Base-by-base conservation (phyloP, 2,329 filamentous ascomycete species). In the Huntiella decipiens region DNA sequence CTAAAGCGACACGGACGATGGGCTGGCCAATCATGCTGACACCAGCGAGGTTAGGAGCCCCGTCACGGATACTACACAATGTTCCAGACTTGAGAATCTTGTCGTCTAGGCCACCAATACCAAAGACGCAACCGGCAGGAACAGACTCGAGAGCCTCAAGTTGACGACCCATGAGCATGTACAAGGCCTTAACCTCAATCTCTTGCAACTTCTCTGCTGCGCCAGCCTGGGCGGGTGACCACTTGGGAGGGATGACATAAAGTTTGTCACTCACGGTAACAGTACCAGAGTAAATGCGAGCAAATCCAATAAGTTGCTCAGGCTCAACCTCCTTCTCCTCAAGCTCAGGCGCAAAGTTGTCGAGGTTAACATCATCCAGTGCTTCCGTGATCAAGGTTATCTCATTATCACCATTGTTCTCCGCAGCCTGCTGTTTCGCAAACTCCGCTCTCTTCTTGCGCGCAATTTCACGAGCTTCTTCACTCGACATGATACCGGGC, bases 71-170 rank as follows among this genome's bases (percentile, higher is more conserved):
- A 52, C 84, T 93, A 64, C 86, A 95, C 3, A 98, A 67, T 0
- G 91, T 98, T 10, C 87, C 91, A 1, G 86, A 92, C 60, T 98
- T 98, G 46, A 98, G 70, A n/a, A 98, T 80, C 51, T 88, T 80
- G 12, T 87, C 88, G 56, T 91, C 87, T 1, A 98, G 73, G 2
- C 91, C 91, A 31, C 80, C 85, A 46, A 98, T 91, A 17, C 91
- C 91, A 57, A 98, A 96, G 4, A 98, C 82, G 5, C 93, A 87
- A 38, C 91, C 91, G 1, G 91, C 88, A 4, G 88, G 88, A 0
- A 96, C 88, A 0, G 80, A 81, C 12, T 75, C 72, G 0, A 98
- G 71, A 1, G 79, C 72, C 57, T 96, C 88, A 4, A 98, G 66
- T 49, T 81, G 81, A 49, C 88, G 74, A 28, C 91, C 91, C 91